A percentile compares a stretch with the other conserved stretches of the same genome.
Evolutionary conservation across 208 protist species (phyloP).

Genomic region (Leishmania tarentolae): DNA sequence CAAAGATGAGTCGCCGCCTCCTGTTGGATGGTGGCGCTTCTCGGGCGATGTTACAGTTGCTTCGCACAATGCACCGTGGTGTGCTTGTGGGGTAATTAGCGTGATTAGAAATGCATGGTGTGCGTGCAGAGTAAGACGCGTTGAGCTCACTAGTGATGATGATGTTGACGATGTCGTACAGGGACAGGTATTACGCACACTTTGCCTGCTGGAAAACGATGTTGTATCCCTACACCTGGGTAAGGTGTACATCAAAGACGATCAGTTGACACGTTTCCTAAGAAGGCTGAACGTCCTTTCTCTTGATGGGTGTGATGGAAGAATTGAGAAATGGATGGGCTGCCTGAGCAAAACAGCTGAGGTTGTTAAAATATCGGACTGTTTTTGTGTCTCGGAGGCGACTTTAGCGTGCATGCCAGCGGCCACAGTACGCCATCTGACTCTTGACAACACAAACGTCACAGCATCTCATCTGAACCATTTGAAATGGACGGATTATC

Average conservation of each 20-base stretch:
- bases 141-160: constrained; percentile 17
- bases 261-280: background rate
- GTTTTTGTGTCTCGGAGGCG: background rate
- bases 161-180: constrained; percentile 4
- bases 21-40: constrained; percentile 20
- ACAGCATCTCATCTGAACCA: background rate
- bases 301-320: constrained; percentile 8
- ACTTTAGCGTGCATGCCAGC: background rate
- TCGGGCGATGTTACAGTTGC: background rate
- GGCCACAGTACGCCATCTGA: background rate
- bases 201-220: background rate
- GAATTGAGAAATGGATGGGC: constrained; percentile 5
- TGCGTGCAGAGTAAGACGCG: background rate
- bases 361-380: constrained; percentile 18
- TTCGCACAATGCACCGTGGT: background rate
- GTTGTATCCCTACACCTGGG: background rate
- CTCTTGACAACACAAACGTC: constrained; percentile 28
- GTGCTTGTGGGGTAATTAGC: constrained; percentile 6
- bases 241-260: constrained; percentile 8
- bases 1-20: background rate
- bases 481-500: background rate
- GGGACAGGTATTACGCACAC: background rate
- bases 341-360: constrained; percentile 4
- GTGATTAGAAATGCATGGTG: background rate
- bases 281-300: background rate